A percentile compares a stretch with the other conserved stretches of the same genome.
These are phyloP conservation scores for Aspergillus sp. DNA, from an alignment of 2,329 filamentous ascomycete species.

Conservation along the genomic window DNA sequence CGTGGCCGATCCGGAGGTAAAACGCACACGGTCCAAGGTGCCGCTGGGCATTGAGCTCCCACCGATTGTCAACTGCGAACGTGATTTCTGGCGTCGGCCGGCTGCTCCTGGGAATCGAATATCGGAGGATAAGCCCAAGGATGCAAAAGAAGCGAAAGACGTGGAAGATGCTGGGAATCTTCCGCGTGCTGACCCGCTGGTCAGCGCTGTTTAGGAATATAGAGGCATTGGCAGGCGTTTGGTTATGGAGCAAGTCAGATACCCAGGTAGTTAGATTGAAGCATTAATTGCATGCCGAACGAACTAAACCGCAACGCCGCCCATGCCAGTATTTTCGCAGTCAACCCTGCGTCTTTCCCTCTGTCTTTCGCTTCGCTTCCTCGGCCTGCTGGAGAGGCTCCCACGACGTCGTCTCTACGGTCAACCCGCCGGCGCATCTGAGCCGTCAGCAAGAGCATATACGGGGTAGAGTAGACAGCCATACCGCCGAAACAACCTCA, in stretches of 20 bases:
- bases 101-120: constrained; percentile 25
- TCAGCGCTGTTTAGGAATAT: too few species aligned
- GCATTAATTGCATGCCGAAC: too few species aligned
- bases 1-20: constrained; percentile 17
- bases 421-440: constrained; percentile 44
- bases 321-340: too few species aligned
- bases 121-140: constrained; percentile 23
- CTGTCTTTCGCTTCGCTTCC: too few species aligned
- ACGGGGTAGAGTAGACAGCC: constrained; percentile 11
- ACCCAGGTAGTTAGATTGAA: too few species aligned
- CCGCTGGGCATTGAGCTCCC: constrained; percentile 33
- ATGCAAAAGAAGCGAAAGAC: too few species aligned
- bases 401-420: constrained; percentile 55
- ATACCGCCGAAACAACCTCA: constrained; percentile 51
- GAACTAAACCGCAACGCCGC: too few species aligned
- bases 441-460: constrained; percentile 4
- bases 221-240: too few species aligned
- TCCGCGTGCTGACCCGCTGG: constrained; percentile 15
- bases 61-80: constrained; percentile 52
- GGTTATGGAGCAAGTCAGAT: too few species aligned
- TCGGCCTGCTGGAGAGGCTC: constrained; percentile 34
- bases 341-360: too few species aligned
- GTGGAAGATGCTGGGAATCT: constrained; percentile 11
- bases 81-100: constrained; percentile 47
- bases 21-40: constrained; percentile 15